phyloP scores from a whole-genome alignment of 2,329 filamentous ascomycete species.

The Trichoderma asperellum region DNA sequence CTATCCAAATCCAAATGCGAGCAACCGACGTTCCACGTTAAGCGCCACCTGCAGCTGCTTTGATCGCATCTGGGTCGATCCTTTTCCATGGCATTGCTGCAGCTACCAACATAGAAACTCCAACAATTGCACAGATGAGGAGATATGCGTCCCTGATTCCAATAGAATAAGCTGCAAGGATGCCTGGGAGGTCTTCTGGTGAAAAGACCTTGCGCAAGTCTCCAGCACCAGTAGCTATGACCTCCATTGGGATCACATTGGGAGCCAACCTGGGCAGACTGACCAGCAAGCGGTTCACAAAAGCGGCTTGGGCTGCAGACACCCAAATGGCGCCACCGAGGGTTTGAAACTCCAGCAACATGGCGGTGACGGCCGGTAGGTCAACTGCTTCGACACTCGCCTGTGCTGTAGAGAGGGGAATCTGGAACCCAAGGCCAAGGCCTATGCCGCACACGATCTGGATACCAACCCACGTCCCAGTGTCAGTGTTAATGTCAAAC shows the following conservation, averaged over 20 bases:
- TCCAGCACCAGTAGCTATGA: not conserved
- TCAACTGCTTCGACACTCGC: conserved; percentile 19
- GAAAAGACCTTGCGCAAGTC: conserved; percentile 9
- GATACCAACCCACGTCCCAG: conserved; percentile 35
- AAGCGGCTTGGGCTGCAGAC: conserved; percentile 6
- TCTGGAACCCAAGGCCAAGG: conserved; percentile 50
- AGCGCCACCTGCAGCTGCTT: conserved; percentile 1
- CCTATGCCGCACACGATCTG: conserved; percentile 49
- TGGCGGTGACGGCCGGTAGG: conserved; percentile 11
- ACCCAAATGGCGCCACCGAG: conserved; percentile 12
- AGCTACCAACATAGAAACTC: not conserved
- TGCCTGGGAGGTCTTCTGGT: not conserved
- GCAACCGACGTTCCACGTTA: not conserved
- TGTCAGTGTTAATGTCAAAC: conserved; percentile 30
- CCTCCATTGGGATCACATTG: not conserved
- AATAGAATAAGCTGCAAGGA: not conserved
- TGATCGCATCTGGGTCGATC: conserved; percentile 2
- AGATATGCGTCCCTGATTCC: not conserved
- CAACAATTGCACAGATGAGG: not conserved
- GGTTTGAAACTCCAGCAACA: conserved; percentile 9
- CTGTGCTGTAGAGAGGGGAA: conserved; percentile 50
- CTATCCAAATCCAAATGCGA: not conserved
- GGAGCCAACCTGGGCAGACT: not conserved
- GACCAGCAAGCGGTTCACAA: conserved; percentile 2
- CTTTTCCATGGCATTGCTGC: conserved; percentile 13